A percentile compares a stretch with the other conserved stretches of the same genome.
Evolutionary conservation across 805 yeast genomes (phyloP).

Genomic region (Barnettozyma californica): DNA sequence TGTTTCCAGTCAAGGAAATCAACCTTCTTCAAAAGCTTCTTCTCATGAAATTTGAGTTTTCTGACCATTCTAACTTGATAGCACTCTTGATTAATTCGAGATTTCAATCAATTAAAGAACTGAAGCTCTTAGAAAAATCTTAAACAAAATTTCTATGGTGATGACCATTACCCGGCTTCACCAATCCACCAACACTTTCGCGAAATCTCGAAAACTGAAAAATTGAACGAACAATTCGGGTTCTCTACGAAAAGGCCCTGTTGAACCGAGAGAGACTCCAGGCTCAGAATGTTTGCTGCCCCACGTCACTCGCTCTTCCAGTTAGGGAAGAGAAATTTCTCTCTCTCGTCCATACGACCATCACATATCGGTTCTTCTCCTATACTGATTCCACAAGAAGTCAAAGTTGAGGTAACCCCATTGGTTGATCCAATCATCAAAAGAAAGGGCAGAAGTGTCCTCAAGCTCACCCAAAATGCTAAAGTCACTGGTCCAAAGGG

Average conservation of each 20-base stretch:
- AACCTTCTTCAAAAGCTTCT: slow-evolving; percentile 88
- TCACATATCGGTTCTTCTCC: slow-evolving; percentile 85
- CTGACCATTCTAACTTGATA: slow-evolving; percentile 58
- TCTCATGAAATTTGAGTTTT: slow-evolving; percentile 89
- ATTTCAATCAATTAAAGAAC: too few relatives aligned
- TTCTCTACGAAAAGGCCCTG: neutral
- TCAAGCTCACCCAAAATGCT: slow-evolving; percentile 52
- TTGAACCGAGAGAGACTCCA: neutral
- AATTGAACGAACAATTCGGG: neutral
- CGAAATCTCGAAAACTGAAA: neutral
- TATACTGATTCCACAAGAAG: slow-evolving; percentile 59
- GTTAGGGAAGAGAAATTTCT: slow-evolving; percentile 28
- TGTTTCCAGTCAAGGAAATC: slow-evolving; percentile 98
- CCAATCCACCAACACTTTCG: neutral
- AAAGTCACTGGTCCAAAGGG: slow-evolving; percentile 80
- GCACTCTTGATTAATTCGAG: neutral
- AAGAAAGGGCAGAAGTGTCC: slow-evolving; percentile 59
- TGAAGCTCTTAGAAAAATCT: neutral
- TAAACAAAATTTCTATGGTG: slow-evolving; percentile 2
- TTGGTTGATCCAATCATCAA: slow-evolving; percentile 53
- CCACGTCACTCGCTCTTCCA: neutral
- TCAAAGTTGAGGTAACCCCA: slow-evolving; percentile 41
- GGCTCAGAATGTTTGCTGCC: neutral
- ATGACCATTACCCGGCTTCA: slow-evolving; percentile 8
- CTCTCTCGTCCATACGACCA: slow-evolving; percentile 25